Evolutionary conservation across 306 rosid genomes (phyloP), one percentile per base, ranked within the genome.

Genomic region (Glycyrrhiza uralensis): DNA sequence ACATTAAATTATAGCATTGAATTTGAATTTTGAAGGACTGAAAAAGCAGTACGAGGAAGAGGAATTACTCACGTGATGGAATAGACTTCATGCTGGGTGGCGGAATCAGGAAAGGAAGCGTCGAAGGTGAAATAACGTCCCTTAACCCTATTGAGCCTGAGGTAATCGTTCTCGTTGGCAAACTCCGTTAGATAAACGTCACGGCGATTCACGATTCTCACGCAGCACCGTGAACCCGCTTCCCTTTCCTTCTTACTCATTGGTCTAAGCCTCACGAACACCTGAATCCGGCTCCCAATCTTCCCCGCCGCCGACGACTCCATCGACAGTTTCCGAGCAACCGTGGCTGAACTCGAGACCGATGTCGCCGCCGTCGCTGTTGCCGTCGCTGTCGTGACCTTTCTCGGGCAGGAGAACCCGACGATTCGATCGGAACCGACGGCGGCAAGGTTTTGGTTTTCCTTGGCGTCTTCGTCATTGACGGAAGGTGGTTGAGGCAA

Each of bases 211-310:
- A 79, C 86, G 17, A 91, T 82, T 68, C 82, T 87, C 6, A 94
- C 95, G 20, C 96, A 91, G 72, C 97, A 79, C 74, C 91, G 68
- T 0, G 96, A 87, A 26, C 91, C 94, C 26, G 52, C 86, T 54
- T 94, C 95, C 76, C 69, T 86, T 47, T 94, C 98, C 75, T 87
- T 94, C 88, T 77, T 89, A 8, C 80, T 87, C 98, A 91, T 86
- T 1, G 98, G 98, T 66, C 98, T 81, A 4, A 94, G 81, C 86
- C 98, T 89, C 82, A 94, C 97, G 19, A 87, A 94, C 76, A 94
- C 98, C 18, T 83, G 38, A 62, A 94, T 94, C 56, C 92, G 67
- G 46, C 92, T 94, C 72, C 74, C 86, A 4, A 30, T 38, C 49
- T 35, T 29, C 19, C 69, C 74, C 22, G 19, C 68, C 79, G 64